These are phyloP conservation scores for Aspergillus steynii DNA, from an alignment of 495 filamentous ascomycete genomes.

Conservation along the genomic window DNA sequence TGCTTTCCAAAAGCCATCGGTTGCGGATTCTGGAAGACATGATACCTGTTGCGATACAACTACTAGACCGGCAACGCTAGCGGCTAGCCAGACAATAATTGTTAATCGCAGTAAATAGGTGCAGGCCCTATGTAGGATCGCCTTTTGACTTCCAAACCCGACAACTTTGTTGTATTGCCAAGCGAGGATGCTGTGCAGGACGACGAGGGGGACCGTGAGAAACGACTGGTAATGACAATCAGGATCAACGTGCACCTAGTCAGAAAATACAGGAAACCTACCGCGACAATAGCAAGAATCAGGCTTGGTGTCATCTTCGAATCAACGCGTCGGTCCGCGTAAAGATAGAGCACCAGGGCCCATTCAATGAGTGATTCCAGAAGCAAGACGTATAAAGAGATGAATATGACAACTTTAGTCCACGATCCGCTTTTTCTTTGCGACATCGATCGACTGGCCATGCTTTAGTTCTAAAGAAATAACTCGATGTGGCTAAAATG, in stretches of 20 bases:
- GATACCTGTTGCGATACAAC: conserved; percentile 41
- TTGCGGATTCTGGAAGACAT: conserved; percentile 33
- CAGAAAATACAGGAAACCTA: conserved; percentile 20
- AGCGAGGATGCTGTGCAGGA: conserved; percentile 45
- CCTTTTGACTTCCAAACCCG: conserved; percentile 38
- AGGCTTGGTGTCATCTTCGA: conserved; percentile 46
- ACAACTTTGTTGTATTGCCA: conserved; percentile 46
- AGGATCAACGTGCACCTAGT: conserved; percentile 3
- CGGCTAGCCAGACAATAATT: conserved; percentile 42
- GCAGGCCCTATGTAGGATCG: conserved; percentile 37
- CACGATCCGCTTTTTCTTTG: conserved; percentile 37
- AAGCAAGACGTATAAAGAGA: conserved; percentile 41
- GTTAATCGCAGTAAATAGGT: conserved; percentile 40
- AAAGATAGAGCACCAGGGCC: conserved; percentile 42
- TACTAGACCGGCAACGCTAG: conserved; percentile 44
- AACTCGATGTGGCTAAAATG: conserved; percentile 15
- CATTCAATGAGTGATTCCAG: conserved; percentile 41
- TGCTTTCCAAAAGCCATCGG: conserved; percentile 38
- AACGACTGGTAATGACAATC: conserved; percentile 32
- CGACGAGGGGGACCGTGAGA: conserved; percentile 38
- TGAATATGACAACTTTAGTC: conserved; percentile 45
- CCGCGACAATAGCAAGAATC: conserved; percentile 38
- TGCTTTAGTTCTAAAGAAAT: conserved; percentile 12
- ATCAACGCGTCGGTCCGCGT: conserved; percentile 38
- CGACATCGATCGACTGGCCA: conserved; percentile 26